These are phyloP conservation scores for Rhodotorula toruloides DNA, from an alignment of 768 basidiomycete species.

Conservation along the genomic window DNA sequence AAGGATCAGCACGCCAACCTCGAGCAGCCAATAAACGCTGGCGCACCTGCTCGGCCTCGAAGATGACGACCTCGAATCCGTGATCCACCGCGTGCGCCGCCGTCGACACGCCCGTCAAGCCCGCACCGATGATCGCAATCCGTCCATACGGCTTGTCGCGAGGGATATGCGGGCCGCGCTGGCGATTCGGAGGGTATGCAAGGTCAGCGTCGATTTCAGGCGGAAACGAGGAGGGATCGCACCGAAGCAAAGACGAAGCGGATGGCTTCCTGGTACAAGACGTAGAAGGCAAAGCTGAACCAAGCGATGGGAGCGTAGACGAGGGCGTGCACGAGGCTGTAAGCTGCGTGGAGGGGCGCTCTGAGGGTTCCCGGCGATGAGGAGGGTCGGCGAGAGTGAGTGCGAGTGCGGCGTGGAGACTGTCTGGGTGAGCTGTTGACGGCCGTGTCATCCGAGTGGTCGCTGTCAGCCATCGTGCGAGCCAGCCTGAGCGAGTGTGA, in stretches of 20 bases:
- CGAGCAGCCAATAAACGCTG: too few relatives aligned
- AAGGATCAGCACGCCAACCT: neutral
- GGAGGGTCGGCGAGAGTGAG: neutral
- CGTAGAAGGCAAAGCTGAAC: constrained; percentile 39
- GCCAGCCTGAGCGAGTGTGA: too few relatives aligned
- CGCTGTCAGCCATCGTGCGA: too few relatives aligned
- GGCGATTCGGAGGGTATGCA: neutral
- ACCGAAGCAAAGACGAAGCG: constrained; percentile 48
- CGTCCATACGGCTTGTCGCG: constrained; percentile 48
- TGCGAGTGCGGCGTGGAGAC: too few relatives aligned
- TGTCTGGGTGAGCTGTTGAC: too few relatives aligned
- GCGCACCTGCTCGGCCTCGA: constrained; percentile 44
- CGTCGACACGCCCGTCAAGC: constrained; percentile 51
- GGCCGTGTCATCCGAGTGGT: neutral
- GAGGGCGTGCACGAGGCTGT: neutral
- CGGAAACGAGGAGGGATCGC: neutral
- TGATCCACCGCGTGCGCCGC: constrained; percentile 52
- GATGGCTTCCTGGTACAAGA: constrained; percentile 48
- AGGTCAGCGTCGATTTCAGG: neutral
- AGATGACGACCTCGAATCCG: constrained; percentile 56
- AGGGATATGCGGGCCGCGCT: neutral
- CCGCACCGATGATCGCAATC: constrained; percentile 56
- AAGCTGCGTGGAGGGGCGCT: too few relatives aligned
- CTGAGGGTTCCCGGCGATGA: too few relatives aligned
- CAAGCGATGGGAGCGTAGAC: neutral